A percentile compares a stretch with the other conserved stretches of the same genome.
Evolutionary conservation across 1,284 basidiomycete genomes (phyloP).

Genomic region (Boletellus dicymbophilus): DNA sequence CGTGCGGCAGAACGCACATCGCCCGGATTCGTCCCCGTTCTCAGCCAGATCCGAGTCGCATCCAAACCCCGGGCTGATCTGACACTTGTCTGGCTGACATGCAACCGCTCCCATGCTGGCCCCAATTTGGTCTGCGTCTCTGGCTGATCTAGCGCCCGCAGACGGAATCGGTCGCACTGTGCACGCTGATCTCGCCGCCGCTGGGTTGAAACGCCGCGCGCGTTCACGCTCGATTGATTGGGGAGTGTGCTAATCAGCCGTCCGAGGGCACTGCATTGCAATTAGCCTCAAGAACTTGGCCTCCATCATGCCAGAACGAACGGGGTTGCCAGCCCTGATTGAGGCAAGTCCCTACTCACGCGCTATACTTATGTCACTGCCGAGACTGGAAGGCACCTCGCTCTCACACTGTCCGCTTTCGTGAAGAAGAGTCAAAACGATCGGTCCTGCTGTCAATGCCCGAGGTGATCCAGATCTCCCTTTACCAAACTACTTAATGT

Average conservation of each 20-base stretch:
- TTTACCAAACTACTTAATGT: constrained; percentile 40
- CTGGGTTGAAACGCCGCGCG: constrained; percentile 30
- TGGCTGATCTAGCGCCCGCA: no score
- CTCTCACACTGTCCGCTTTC: constrained; percentile 36
- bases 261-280: constrained; percentile 39
- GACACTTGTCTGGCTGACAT: constrained; percentile 22
- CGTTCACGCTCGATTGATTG: constrained; percentile 30
- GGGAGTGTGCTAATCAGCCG: constrained; percentile 34
- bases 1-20: no score
- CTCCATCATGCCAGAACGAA: constrained; percentile 11
- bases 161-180: constrained; percentile 13
- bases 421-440: constrained; percentile 35
- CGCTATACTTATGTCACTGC: constrained; percentile 38
- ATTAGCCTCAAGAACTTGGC: constrained; percentile 36
- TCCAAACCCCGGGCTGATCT: constrained; percentile 2
- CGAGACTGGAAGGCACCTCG: constrained; percentile 37
- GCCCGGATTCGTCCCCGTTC: no score
- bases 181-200: constrained; percentile 7
- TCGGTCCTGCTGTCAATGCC: constrained; percentile 35
- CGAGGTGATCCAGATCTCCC: constrained; percentile 38
- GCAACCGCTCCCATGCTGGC: constrained; percentile 15
- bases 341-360: constrained; percentile 34
- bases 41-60: constrained; percentile 34
- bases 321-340: constrained; percentile 27
- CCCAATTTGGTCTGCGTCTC: no score